Evolutionary conservation across 1,139 yeast genomes (phyloP), one percentile per base, ranked within the genome.

Genomic region (Magnusiomyces tetraspermus): DNA sequence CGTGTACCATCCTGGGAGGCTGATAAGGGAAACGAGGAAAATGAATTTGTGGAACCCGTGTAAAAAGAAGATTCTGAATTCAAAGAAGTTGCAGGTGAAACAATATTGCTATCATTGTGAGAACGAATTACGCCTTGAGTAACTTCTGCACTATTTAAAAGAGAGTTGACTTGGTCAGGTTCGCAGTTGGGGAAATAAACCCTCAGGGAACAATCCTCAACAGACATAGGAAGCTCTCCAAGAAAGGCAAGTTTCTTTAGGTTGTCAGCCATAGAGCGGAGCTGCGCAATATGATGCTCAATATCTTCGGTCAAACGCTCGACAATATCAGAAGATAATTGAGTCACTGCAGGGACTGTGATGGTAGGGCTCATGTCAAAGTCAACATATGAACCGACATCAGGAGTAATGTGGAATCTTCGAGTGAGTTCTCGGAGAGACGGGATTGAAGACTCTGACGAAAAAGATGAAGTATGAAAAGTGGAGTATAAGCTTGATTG

Each of bases 111-210:
- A 24, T 46, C 26, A 24, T 41, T 43, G n/a, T 51, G 52, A 5
- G 46, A 19, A 13, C 43, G 24, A 11, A 69, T 61, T 10, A 60
- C 60, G 23, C 71, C 72, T 13, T 60, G 53, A 0, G 67, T 54
- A 24, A 67, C 68, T 23, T 64, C 72, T 43, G 65, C 62, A 45
- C 68, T 71, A 11, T 58, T 57, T 48, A 67, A 57, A 38, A 69
- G 58, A 31, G 56, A 43, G 37, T 60, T 56, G n/a, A 68, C 71
- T 47, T 63, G 60, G n/a, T 60, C 64, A 1, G 63, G 54, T 48
- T 67, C 71, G 31, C 68, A 58, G 53, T 69, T 69, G 48, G 72
- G 72, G 59, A 69, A 69, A 53, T 69, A 71, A 6, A 69, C 64
- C 31, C 72, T 63, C 17, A 69, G 49, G 3, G 57, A 53, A 26